Conservation (phyloP, 1,284 basidiomycete genomes). For the Naganishia sp. region DNA sequence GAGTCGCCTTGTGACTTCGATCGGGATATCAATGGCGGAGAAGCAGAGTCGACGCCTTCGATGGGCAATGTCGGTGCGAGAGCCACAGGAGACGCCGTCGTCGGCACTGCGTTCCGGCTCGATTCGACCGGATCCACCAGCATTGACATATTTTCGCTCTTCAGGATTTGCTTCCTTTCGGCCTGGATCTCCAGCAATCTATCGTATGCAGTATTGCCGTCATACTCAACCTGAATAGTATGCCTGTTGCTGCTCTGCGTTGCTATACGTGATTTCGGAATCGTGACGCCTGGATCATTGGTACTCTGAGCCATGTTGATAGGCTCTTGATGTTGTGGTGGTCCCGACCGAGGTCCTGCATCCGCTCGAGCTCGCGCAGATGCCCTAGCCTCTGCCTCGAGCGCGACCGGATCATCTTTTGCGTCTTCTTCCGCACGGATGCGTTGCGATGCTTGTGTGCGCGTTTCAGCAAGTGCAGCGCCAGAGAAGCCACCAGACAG, state of each 20-base stretch:
- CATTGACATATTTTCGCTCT: background rate
- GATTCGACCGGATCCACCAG: conserved; percentile 13
- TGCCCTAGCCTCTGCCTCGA: conserved; percentile 19
- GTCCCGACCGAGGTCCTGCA: background rate
- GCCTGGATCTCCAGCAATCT: conserved; percentile 12
- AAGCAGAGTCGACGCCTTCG: background rate
- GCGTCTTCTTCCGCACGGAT: conserved; percentile 12
- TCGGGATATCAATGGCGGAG: background rate
- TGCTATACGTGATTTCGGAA: conserved; percentile 40
- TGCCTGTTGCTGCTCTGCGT: conserved; percentile 62
- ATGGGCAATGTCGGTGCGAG: background rate
- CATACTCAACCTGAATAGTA: conserved; percentile 90
- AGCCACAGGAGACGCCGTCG: conserved; percentile 1
- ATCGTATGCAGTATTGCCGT: conserved; percentile 52
- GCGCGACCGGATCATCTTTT: conserved; percentile 1
- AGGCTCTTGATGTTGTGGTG: background rate
- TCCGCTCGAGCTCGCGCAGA: conserved; percentile 16
- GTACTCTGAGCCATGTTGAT: background rate
- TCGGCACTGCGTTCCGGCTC: conserved; percentile 12
- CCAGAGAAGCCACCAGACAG: conserved; percentile 5
- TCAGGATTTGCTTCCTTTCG: background rate
- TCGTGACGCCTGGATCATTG: background rate
- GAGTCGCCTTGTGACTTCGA: background rate
- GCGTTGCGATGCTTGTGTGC: background rate
- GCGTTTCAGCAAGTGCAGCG: conserved; percentile 1